These are phyloP conservation scores for Xylaria acuta DNA, from an alignment of 495 filamentous ascomycete genomes.

Conservation along the genomic window DNA sequence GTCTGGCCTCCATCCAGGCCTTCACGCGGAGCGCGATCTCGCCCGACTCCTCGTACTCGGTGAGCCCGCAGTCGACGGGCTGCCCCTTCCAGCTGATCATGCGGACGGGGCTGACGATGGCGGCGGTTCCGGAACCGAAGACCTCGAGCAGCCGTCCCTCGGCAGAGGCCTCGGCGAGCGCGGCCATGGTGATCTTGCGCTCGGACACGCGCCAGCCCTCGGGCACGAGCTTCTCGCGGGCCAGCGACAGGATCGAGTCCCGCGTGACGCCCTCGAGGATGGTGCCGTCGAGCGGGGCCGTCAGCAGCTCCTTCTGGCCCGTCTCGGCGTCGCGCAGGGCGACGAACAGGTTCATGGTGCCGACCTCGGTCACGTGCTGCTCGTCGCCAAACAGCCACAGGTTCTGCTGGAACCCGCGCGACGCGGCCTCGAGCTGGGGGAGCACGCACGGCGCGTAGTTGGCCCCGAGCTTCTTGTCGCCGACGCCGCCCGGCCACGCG, in stretches of 20 bases:
- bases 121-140: conserved; percentile 93
- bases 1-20: conserved; percentile 92
- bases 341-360: conserved; percentile 97
- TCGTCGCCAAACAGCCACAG: conserved; percentile 96
- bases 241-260: conserved; percentile 83
- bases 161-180: conserved; percentile 76
- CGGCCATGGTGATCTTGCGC: conserved; percentile 86
- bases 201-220: conserved; percentile 89
- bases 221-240: conserved; percentile 78
- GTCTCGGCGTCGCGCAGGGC: conserved; percentile 80
- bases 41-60: conserved; percentile 80
- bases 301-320: conserved; percentile 87
- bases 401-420: conserved; percentile 94
- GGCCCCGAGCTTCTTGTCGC: conserved; percentile 95
- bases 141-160: conserved; percentile 91
- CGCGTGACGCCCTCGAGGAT: conserved; percentile 94
- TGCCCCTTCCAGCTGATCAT: conserved; percentile 84
- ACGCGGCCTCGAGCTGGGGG: conserved; percentile 88
- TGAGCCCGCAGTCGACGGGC: conserved; percentile 78
- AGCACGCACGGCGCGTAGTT: conserved; percentile 98
- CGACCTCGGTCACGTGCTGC: conserved; percentile 93
- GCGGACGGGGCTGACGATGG: conserved; percentile 80
- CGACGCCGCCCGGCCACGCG: conserved; percentile 96
- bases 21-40: conserved; percentile 86
- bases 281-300: conserved; percentile 94